Percentiles rank a stretch among this genome's conserved stretches.
Evolutionary conservation across 2,329 filamentous ascomycete genomes (phyloP).

Genomic region (Aspergillus hiratsukae): DNA sequence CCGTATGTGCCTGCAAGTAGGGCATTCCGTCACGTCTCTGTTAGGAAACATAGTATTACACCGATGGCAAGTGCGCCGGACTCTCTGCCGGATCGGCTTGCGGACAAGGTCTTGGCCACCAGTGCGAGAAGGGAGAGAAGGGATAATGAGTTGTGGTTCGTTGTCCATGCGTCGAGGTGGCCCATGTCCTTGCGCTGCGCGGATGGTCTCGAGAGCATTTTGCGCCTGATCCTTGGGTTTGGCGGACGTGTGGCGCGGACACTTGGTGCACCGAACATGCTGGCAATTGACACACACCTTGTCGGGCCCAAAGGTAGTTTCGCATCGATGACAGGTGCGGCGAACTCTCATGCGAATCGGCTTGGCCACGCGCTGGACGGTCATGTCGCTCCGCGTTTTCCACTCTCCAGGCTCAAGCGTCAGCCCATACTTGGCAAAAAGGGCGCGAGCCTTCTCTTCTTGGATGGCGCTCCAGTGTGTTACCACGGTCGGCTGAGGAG

Average conservation of each 20-base stretch:
- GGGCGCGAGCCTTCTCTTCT: slow-evolving; percentile 40
- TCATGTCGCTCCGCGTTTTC: slow-evolving; percentile 31
- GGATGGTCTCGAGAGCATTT: slow-evolving; percentile 17
- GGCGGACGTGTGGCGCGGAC: slow-evolving; percentile 67
- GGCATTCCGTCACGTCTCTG: slow-evolving; percentile 57
- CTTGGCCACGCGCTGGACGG: slow-evolving; percentile 41
- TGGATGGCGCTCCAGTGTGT: slow-evolving; percentile 36
- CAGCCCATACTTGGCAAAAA: slow-evolving; percentile 47
- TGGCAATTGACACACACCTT: slow-evolving; percentile 73
- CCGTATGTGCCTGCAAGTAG: slow-evolving; percentile 64
- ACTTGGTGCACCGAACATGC: slow-evolving; percentile 76
- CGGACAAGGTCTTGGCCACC: slow-evolving; percentile 68
- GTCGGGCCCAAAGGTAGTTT: slow-evolving; percentile 65
- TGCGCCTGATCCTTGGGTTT: slow-evolving; percentile 58
- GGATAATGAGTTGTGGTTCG: slow-evolving; percentile 35
- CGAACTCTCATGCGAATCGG: slow-evolving; percentile 46
- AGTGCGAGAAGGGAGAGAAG: slow-evolving; percentile 61
- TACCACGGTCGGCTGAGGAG: slow-evolving; percentile 18
- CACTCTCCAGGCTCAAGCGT: slow-evolving; percentile 41
- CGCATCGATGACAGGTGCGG: slow-evolving; percentile 73
- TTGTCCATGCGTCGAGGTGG: slow-evolving; percentile 43
- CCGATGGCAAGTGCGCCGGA: slow-evolving; percentile 71
- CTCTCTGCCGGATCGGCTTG: slow-evolving; percentile 66
- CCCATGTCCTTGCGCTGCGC: slow-evolving; percentile 10
- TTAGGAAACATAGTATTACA: slow-evolving; percentile 61